Percentiles rank a stretch among this genome's conserved stretches.
Conservation (phyloP, 257 asterid genomes). For the Solanum sitiens region DNA sequence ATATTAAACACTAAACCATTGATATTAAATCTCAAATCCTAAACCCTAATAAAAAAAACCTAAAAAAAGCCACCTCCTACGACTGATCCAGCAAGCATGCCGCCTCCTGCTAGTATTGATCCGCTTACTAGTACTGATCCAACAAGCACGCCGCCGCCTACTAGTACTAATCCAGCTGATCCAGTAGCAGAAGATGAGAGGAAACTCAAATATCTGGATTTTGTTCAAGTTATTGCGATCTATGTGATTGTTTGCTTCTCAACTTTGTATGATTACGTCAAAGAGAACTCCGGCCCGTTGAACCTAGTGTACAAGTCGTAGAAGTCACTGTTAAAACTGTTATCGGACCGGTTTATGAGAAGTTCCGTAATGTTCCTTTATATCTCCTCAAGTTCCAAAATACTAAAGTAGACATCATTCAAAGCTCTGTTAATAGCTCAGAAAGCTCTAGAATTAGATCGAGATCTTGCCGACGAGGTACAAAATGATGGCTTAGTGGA, state of each 20-base stretch:
- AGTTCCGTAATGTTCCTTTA: conserved; percentile 44
- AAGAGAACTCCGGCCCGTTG: conserved; percentile 67
- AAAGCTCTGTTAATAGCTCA: conserved; percentile 33
- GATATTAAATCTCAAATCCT: too few relatives aligned
- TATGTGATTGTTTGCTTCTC: conserved; percentile 47
- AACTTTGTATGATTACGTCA: conserved; percentile 53
- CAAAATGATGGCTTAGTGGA: conserved; percentile 42
- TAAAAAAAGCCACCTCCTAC: too few relatives aligned
- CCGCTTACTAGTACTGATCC: too few relatives aligned
- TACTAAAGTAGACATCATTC: conserved; percentile 23
- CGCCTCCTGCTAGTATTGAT: too few relatives aligned
- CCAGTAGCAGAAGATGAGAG: conserved; percentile 19
- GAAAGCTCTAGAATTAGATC: conserved; percentile 37
- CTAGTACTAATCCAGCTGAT: background rate
- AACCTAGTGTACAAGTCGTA: conserved; percentile 61
- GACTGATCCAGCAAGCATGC: too few relatives aligned
- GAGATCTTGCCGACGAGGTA: conserved; percentile 43
- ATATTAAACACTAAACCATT: too few relatives aligned
- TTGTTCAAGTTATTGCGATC: conserved; percentile 39
- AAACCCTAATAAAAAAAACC: too few relatives aligned
- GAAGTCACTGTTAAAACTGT: conserved; percentile 56
- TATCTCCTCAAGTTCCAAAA: conserved; percentile 54
- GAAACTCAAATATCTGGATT: conserved; percentile 55
- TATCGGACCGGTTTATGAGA: conserved; percentile 54
- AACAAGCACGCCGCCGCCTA: too few relatives aligned